A percentile compares a stretch with the other conserved stretches of the same genome.
Conservation (phyloP, 2,329 filamentous ascomycete genomes). For the Stenocarpella maydis region DNA sequence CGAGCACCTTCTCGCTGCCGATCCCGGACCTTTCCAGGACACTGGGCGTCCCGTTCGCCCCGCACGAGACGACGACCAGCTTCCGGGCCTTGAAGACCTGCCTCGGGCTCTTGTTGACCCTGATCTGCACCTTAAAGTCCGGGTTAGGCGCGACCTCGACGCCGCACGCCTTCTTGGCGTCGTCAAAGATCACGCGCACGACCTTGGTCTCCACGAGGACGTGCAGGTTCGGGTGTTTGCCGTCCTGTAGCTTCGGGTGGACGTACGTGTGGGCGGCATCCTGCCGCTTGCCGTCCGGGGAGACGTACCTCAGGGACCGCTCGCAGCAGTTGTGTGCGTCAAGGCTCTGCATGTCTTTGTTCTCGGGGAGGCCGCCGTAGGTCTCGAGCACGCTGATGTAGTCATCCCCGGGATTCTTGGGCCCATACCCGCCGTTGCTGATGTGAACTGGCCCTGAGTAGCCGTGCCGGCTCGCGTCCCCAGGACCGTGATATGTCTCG, state of each 20-base stretch:
- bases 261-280: constrained; percentile 44
- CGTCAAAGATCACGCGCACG: constrained; percentile 61
- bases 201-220: constrained; percentile 45
- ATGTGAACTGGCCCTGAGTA: constrained; percentile 57
- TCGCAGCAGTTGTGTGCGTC: constrained; percentile 48
- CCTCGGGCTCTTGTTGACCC: constrained; percentile 37
- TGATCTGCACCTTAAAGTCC: constrained; percentile 45
- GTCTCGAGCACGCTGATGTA: constrained; percentile 55
- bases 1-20: constrained; percentile 57
- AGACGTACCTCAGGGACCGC: constrained; percentile 42
- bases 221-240: constrained; percentile 43
- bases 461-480: constrained; percentile 50
- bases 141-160: constrained; percentile 63
- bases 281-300: constrained; percentile 48
- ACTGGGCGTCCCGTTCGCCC: constrained; percentile 60
- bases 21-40: constrained; percentile 71
- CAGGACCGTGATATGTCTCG: constrained; percentile 39
- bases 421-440: constrained; percentile 54
- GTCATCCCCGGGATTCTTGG: constrained; percentile 47
- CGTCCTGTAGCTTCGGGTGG: constrained; percentile 42
- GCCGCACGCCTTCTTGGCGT: constrained; percentile 59
- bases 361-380: constrained; percentile 53
- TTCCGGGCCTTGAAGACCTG: constrained; percentile 59
- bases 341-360: constrained; percentile 59
- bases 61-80: constrained; percentile 58